phyloP scores from a whole-genome alignment of 2,329 filamentous ascomycete genomes.

The Cadophora malorum region DNA sequence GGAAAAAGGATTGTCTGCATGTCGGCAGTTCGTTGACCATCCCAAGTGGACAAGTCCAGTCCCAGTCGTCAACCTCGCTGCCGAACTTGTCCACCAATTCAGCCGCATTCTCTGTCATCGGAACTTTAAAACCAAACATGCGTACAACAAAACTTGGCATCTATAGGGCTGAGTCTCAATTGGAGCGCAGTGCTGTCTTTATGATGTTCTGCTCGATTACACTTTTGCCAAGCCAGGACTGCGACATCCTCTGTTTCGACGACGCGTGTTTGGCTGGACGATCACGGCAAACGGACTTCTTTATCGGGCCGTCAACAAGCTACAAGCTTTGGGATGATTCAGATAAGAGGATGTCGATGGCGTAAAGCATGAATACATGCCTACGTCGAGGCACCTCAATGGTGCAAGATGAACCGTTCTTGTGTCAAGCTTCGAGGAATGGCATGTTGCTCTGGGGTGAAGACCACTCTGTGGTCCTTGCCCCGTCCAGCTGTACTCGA shows the following conservation, averaged over 20 bases:
- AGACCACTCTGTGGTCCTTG: not conserved
- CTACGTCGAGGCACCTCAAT: not conserved
- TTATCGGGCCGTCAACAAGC: not conserved
- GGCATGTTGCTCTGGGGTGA: not conserved
- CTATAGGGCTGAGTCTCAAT: not conserved
- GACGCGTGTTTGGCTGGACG: not conserved
- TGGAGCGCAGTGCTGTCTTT: not conserved
- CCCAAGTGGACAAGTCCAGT: too few species aligned
- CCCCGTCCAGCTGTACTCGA: not conserved
- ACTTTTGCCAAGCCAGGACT: not conserved
- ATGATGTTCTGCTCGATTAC: not conserved
- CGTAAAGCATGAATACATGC: not conserved
- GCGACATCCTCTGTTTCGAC: not conserved
- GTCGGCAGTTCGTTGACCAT: too few species aligned
- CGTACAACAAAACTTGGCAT: not conserved
- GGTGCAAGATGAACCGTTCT: not conserved
- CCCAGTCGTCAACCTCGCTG: too few species aligned
- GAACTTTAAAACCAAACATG: conserved; percentile 3
- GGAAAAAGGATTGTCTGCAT: too few species aligned
- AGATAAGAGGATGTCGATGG: not conserved
- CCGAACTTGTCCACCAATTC: not conserved
- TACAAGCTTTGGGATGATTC: not conserved
- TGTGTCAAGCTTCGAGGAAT: conserved; percentile 7
- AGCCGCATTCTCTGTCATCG: not conserved
- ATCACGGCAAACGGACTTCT: not conserved